A percentile compares a stretch with the other conserved stretches of the same genome.
Conservation (phyloP, 2,329 filamentous ascomycete species). For the Colletotrichum liaoningense region DNA sequence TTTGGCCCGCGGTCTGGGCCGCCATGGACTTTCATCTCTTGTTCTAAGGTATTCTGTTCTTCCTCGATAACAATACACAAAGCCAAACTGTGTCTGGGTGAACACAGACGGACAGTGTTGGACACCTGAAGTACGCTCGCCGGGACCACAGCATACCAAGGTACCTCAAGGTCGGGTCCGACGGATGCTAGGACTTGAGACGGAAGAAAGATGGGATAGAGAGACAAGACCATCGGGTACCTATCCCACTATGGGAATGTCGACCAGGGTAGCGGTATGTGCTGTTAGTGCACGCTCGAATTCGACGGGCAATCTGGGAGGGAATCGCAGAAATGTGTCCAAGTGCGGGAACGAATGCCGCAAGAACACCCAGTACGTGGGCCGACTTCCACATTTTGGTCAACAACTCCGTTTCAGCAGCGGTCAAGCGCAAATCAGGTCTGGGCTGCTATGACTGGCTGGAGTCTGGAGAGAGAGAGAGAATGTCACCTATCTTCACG, state of each 20-base stretch:
- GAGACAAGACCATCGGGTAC: not conserved
- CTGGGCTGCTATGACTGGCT: constrained; percentile 7
- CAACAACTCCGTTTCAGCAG: constrained; percentile 16
- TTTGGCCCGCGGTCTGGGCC: constrained; percentile 14
- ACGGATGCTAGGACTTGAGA: not conserved
- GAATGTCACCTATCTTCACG: not conserved
- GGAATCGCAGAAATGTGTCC: not conserved
- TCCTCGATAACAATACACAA: too few relatives aligned
- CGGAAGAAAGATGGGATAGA: not conserved
- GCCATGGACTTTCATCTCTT: not conserved
- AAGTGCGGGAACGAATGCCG: not conserved
- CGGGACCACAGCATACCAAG: not conserved
- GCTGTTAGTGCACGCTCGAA: not conserved
- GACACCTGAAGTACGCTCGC: too few relatives aligned
- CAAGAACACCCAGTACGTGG: not conserved
- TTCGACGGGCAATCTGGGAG: not conserved
- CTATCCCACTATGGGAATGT: not conserved
- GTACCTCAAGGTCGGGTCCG: not conserved
- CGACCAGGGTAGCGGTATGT: not conserved
- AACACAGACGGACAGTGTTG: not conserved
- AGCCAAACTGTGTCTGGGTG: not conserved
- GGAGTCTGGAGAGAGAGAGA: not conserved
- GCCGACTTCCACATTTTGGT: not conserved
- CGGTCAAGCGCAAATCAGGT: constrained; percentile 7
- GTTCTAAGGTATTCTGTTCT: not conserved